These are phyloP conservation scores for Lipomyces chichibuensis DNA, from an alignment of 805 yeast genomes.

Conservation along the genomic window DNA sequence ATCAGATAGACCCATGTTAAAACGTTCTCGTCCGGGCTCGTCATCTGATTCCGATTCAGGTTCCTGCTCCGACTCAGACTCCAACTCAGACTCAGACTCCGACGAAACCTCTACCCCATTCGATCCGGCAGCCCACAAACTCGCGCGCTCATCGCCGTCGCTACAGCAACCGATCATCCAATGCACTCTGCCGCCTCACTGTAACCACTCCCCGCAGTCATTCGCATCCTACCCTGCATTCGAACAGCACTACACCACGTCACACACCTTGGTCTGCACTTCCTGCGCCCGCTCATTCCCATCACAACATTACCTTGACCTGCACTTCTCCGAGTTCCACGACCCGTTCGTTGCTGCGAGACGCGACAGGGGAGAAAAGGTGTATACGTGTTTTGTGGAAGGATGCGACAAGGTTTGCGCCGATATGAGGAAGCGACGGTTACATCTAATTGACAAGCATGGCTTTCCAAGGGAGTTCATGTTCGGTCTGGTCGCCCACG, in stretches of 20 bases:
- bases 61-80: neutral
- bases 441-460: conserved; percentile 57
- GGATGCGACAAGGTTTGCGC: conserved; percentile 50
- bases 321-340: conserved; percentile 59
- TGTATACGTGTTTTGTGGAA: conserved; percentile 51
- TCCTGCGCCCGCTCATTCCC: conserved; percentile 47
- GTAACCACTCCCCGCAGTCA: conserved; percentile 18
- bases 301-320: conserved; percentile 47
- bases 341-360: conserved; percentile 51
- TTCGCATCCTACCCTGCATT: conserved; percentile 29
- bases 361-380: conserved; percentile 48
- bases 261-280: conserved; percentile 35
- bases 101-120: neutral
- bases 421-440: conserved; percentile 48
- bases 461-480: conserved; percentile 49
- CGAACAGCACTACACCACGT: conserved; percentile 37
- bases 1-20: neutral
- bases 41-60: neutral
- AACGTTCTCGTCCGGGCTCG: neutral
- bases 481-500: conserved; percentile 32
- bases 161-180: conserved; percentile 8
- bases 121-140: neutral
- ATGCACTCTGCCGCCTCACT: conserved; percentile 34
- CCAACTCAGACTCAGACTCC: neutral
- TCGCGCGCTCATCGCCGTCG: neutral